These are phyloP conservation scores for Spathaspora boniae DNA, from an alignment of 805 yeast genomes.

Conservation along the genomic window DNA sequence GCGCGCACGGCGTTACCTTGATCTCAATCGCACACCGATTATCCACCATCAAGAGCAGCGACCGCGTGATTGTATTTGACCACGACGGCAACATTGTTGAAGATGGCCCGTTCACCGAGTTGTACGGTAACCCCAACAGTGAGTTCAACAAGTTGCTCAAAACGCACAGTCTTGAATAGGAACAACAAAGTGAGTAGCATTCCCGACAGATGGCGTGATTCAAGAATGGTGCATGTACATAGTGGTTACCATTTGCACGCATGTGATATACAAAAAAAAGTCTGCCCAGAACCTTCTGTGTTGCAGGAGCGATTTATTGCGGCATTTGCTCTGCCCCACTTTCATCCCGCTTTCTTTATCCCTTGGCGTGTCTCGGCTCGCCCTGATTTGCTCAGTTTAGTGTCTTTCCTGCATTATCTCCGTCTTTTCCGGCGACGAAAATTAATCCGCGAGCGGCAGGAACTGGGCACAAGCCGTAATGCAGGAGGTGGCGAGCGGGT, in stretches of 20 bases:
- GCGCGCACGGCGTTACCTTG: conserved; percentile 58
- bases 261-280: no score
- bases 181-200: neutral
- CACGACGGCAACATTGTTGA: conserved; percentile 57
- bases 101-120: conserved; percentile 43
- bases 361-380: no score
- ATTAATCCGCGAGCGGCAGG: no score
- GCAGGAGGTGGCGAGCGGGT: no score
- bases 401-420: no score
- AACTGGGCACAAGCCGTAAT: no score
- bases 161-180: conserved; percentile 16
- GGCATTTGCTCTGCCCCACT: neutral
- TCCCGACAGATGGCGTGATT: neutral
- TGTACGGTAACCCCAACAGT: conserved; percentile 26
- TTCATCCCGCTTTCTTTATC: no score
- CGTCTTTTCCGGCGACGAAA: no score
- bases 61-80: conserved; percentile 70
- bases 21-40: conserved; percentile 90
- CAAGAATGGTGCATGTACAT: no score
- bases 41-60: conserved; percentile 81
- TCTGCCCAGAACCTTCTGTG: conserved; percentile 1
- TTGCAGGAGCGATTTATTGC: neutral
- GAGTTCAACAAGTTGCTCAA: conserved; percentile 35
- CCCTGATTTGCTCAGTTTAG: no score
- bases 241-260: no score